phyloP scores from a whole-genome alignment of 352 stramenopile species.

The Globisporangium echinulatum region DNA sequence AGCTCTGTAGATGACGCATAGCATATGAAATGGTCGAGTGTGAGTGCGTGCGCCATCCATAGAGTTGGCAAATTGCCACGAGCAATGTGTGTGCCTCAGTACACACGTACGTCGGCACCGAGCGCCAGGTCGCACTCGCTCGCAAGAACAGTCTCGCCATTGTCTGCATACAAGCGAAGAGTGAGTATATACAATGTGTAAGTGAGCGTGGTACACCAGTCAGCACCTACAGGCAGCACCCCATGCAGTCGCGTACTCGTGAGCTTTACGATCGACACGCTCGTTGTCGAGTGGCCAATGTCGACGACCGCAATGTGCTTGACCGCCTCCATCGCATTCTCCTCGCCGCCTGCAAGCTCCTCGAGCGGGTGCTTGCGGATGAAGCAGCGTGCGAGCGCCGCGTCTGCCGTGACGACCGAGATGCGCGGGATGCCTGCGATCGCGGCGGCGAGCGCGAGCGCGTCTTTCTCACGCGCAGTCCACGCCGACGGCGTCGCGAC shows the following conservation, averaged over 20 bases:
- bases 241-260: conserved; percentile 19
- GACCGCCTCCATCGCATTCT: conserved; percentile 6
- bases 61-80: no score
- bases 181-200: neutral
- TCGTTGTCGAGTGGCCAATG: conserved; percentile 80
- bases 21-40: neutral
- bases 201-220: neutral
- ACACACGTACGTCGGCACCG: conserved; percentile 39
- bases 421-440: conserved; percentile 58
- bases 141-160: conserved; percentile 49
- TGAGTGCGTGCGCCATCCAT: neutral
- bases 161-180: conserved; percentile 13
- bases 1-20: conserved; percentile 23
- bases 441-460: conserved; percentile 38
- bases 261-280: conserved; percentile 63
- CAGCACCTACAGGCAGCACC: neutral
- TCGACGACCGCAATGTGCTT: conserved; percentile 85
- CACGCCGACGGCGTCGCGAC: conserved; percentile 65
- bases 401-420: conserved; percentile 43
- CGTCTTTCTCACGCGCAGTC: conserved; percentile 38
- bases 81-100: no score
- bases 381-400: conserved; percentile 57
- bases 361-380: conserved; percentile 76
- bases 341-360: conserved; percentile 16
- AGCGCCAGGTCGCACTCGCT: conserved; percentile 47